Base-by-base conservation (phyloP, 306 rosid genomes). In the Ormosia emarginata region DNA sequence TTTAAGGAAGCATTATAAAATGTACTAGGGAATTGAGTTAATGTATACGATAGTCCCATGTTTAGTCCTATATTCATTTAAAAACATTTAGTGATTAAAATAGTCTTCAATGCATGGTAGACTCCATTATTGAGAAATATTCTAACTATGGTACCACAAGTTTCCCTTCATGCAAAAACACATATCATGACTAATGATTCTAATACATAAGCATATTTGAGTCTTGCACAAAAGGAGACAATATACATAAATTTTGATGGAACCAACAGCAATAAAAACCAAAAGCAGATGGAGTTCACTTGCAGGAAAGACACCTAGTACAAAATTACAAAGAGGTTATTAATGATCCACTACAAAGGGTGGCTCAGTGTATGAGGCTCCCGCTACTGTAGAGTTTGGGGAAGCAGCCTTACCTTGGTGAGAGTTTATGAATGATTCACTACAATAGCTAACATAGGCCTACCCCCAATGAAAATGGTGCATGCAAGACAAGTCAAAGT, bases 401-500 rank as follows among this genome's bases (percentile, higher is more conserved):
- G 32, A 37, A 30, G 55, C 57, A 58, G 65, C 74, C 58, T 49
- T 24, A 29, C 30, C 39, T 29, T 41, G 0, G 53, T 24, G 36
- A 78, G 32, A 71, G 43, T 65, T 24, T 24, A 24, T 24, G 24
- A 24, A 24, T 24, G 24, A 24, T 24, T 24, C 24, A 24, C 24
- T 24, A 24, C 24, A 24, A 24, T 24, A 24, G 74, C 14, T 58
- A 43, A 49, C 81, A 85, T 33, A 64, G 8, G 56, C 50, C 43
- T 32, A 72, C 72, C 44, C 63, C 57, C 32, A 67, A 50, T 32
- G 73, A 62, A 62, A 87, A 68, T 50, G 75, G 33, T 41, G 66
- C 71, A 79, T 66, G 67, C 67, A 44, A 71, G 66, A 56, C 57
- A 74, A 34, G 81, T 67, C 79, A 79, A 57, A 69, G 76, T 59